These are phyloP conservation scores for Eucalyptus rudis DNA, from an alignment of 345 rosid genomes.

Conservation along the genomic window DNA sequence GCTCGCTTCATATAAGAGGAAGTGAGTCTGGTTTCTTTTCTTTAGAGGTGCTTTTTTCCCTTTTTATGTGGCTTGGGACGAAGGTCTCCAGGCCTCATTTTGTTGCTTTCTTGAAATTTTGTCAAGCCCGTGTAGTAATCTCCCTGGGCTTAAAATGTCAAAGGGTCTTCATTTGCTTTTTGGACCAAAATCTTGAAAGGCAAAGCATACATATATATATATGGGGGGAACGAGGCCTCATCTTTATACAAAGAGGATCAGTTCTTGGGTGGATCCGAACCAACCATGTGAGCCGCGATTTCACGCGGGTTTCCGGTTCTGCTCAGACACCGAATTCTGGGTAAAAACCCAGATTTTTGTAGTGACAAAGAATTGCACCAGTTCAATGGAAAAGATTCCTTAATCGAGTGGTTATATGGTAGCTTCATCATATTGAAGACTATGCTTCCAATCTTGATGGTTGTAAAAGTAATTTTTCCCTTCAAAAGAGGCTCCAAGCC, in stretches of 20 bases:
- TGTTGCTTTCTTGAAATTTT: neutral
- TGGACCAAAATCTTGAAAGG: neutral
- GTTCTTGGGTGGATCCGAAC: neutral
- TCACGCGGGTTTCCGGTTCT: neutral
- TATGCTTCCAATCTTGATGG: neutral
- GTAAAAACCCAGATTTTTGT: neutral
- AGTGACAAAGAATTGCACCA: neutral
- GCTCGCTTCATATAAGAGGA: constrained; percentile 46
- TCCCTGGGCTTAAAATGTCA: neutral
- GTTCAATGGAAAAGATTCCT: neutral
- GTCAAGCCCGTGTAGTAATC: neutral
- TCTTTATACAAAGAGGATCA: neutral
- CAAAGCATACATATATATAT: neutral
- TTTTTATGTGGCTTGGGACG: neutral
- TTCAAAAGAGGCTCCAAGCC: neutral
- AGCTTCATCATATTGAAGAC: neutral
- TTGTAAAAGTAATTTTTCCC: neutral
- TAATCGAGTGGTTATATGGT: neutral
- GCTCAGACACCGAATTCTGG: neutral
- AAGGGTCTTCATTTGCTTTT: neutral
- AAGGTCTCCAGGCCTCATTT: neutral
- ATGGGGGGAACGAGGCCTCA: neutral
- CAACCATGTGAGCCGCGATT: neutral
- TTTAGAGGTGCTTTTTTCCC: neutral
- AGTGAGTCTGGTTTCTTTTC: neutral